Percentiles rank a stretch among this genome's conserved stretches.
These are phyloP conservation scores for Sphaerobolus stellatus DNA, from an alignment of 1,284 basidiomycete genomes.

Conservation along the genomic window DNA sequence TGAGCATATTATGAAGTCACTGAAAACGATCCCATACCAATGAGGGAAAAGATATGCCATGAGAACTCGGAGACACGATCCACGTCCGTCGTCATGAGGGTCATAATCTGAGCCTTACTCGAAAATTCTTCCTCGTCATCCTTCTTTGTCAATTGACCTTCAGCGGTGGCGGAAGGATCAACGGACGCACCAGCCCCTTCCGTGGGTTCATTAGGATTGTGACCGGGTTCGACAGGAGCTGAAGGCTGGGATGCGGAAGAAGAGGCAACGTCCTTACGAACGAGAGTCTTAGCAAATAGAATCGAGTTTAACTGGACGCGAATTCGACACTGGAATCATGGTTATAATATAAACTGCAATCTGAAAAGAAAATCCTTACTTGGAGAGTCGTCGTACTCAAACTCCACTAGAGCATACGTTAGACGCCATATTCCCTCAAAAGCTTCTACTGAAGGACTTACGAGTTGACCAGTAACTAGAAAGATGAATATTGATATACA, in stretches of 20 bases:
- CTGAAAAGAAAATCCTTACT: conserved; percentile 9
- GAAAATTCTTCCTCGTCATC: conserved; percentile 78
- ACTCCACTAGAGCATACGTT: conserved; percentile 48
- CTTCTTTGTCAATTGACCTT: conserved; percentile 33
- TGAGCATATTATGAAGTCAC: conserved; percentile 16
- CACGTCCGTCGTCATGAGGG: conserved; percentile 85
- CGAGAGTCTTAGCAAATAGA: conserved; percentile 85
- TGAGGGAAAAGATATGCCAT: conserved; percentile 72
- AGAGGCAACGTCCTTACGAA: conserved; percentile 83
- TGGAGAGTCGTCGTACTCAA: conserved; percentile 71
- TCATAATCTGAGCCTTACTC: conserved; percentile 90
- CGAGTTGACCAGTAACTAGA: conserved; percentile 47
- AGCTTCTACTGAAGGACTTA: background rate
- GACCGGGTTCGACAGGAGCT: conserved; percentile 13
- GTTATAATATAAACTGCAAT: background rate
- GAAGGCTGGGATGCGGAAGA: conserved; percentile 39
- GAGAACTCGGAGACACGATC: conserved; percentile 85
- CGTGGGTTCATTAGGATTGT: conserved; percentile 13
- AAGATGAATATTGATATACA: background rate
- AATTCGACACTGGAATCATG: conserved; percentile 51
- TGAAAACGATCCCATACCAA: conserved; percentile 42
- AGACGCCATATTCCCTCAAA: background rate
- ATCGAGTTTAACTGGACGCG: conserved; percentile 83
- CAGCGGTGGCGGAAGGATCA: conserved; percentile 27
- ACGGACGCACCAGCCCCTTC: conserved; percentile 23